A percentile compares a stretch with the other conserved stretches of the same genome.
Evolutionary conservation across 2,329 filamentous ascomycete species (phyloP).

Genomic region (Pseudocercospora fuligena): DNA sequence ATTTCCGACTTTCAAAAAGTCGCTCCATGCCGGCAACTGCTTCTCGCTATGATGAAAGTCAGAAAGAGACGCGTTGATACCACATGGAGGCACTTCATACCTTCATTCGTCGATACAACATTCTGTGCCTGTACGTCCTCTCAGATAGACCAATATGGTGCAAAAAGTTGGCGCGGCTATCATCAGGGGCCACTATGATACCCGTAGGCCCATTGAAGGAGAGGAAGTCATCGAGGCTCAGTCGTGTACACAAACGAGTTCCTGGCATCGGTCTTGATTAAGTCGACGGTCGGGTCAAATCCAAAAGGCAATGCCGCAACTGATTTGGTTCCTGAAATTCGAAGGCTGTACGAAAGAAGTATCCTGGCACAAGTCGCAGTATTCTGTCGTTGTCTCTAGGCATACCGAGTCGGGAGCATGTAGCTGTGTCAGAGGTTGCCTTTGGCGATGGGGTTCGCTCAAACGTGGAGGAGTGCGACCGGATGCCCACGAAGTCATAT

Average conservation of each 20-base stretch:
- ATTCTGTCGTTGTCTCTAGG: background rate
- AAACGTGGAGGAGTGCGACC: background rate
- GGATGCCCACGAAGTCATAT: background rate
- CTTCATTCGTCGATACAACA: slow-evolving; percentile 30
- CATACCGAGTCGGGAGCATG: background rate
- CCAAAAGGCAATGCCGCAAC: background rate
- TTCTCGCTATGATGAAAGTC: slow-evolving; percentile 18
- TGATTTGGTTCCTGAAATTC: background rate
- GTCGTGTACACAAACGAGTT: slow-evolving; percentile 15
- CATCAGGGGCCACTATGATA: slow-evolving; percentile 25
- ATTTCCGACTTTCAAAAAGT: slow-evolving; percentile 25
- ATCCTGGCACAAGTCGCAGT: background rate
- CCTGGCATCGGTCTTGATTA: slow-evolving; percentile 9
- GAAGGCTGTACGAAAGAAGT: background rate
- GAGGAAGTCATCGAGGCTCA: slow-evolving; percentile 21
- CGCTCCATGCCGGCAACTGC: slow-evolving; percentile 28
- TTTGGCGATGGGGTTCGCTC: background rate
- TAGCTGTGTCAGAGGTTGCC: background rate
- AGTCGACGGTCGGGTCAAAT: background rate
- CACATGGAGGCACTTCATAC: slow-evolving; percentile 2
- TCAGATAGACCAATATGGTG: slow-evolving; percentile 29
- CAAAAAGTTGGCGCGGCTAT: slow-evolving; percentile 27
- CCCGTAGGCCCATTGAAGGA: slow-evolving; percentile 15
- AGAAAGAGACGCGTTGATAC: background rate
- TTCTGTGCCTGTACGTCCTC: slow-evolving; percentile 23